Evolutionary conservation across 257 asterid genomes (phyloP).

Genomic region (Cordia subcordata): DNA sequence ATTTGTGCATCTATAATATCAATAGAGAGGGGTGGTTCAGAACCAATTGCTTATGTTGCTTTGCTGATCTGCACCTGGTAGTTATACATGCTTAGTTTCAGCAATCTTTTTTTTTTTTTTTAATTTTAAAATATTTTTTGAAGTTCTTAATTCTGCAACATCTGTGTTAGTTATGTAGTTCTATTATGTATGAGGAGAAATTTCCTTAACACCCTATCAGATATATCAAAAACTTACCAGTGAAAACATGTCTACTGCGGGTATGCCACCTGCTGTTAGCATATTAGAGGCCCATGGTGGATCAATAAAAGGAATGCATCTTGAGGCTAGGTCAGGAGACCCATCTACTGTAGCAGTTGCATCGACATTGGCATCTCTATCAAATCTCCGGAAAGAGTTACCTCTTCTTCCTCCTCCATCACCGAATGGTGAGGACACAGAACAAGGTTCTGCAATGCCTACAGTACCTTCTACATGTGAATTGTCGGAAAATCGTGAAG

Average conservation of each 20-base stretch:
- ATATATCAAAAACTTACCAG: slow-evolving; percentile 59
- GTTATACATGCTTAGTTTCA: too few relatives aligned
- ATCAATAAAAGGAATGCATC: slow-evolving; percentile 55
- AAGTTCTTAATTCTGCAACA: not conserved
- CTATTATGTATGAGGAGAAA: not conserved
- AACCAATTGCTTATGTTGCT: too few relatives aligned
- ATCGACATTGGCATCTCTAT: slow-evolving; percentile 65
- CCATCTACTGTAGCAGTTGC: slow-evolving; percentile 75
- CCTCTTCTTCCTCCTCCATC: slow-evolving; percentile 61
- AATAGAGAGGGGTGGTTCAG: too few relatives aligned
- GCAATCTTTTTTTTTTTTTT: too few relatives aligned
- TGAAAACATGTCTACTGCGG: slow-evolving; percentile 36
- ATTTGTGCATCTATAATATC: too few relatives aligned
- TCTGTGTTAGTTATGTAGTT: not conserved
- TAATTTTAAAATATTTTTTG: too few relatives aligned
- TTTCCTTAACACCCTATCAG: slow-evolving; percentile 57
- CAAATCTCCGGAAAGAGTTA: slow-evolving; percentile 49
- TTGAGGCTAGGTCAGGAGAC: slow-evolving; percentile 69
- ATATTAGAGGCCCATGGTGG: slow-evolving; percentile 67
- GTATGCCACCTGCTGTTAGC: slow-evolving; percentile 50
- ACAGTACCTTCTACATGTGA: slow-evolving; percentile 59
- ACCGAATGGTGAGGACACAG: slow-evolving; percentile 41
- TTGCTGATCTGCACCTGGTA: too few relatives aligned
- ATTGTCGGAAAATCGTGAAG: slow-evolving; percentile 41
- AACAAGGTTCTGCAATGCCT: slow-evolving; percentile 49